Evolutionary conservation across 306 rosid species (phyloP), one percentile per base, ranked within the genome.

Genomic region (Leucaena leucocephala): DNA sequence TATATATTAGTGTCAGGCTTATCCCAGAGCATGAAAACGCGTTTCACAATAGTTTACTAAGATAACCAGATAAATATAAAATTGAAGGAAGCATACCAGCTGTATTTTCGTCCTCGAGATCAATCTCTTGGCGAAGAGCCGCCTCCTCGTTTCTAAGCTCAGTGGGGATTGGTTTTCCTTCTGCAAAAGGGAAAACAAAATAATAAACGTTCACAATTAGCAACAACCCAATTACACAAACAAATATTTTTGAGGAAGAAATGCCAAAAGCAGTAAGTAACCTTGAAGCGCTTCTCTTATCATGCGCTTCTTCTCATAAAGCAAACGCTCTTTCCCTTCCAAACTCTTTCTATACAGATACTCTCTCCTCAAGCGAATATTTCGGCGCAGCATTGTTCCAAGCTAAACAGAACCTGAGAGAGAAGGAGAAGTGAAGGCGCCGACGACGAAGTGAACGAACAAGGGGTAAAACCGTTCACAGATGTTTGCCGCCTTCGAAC

Each of bases 121-220:
- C 98, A 52, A 95, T 92, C 80, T 91, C 89, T 5, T 88, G 89
- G 17, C 97, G 96, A 82, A 95, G 94, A 7, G 90, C 88, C 0
- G 91, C 97, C 81, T 95, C 98, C 83, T 92, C 98, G 14, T 91
- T 95, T 17, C 94, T 84, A 8, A 95, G 96, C 85, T 95, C 98
- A 68, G 97, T 95, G 39, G 98, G 98, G 72, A 95, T 88, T 1
- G 97, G 94, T 44, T 90, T 92, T 19, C 98, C 98, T 85, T 92
- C 98, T 95, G 84, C 81, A 68, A 80, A 38, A 79, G 0, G 7
- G 16, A 76, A 7, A 66, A 40, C 6, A 35, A 63, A 16, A 49
- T 52, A 0, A 36, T 44, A 57, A 38, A 16, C 8, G 45, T 12
- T 55, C 40, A 42, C 15, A 7, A 66, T 36, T 11, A 39, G 46